phyloP scores from a whole-genome alignment of 2,329 filamentous ascomycete genomes.

The Talaromyces sp. region DNA sequence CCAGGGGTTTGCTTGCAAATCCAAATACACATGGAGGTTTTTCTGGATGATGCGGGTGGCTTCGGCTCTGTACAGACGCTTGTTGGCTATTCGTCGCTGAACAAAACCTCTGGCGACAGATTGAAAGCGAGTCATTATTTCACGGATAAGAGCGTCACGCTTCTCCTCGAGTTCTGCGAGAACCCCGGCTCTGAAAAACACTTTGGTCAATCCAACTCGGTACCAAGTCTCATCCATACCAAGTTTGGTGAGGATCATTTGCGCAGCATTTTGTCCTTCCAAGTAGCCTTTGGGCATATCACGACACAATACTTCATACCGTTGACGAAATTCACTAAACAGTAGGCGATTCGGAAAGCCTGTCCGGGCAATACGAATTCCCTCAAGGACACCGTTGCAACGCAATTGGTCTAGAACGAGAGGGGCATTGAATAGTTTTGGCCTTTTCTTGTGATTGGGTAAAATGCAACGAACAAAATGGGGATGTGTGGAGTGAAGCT shows the following conservation, averaged over 20 bases:
- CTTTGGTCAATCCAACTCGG: constrained; percentile 91
- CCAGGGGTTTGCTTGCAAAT: constrained; percentile 91
- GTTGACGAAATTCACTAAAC: constrained; percentile 89
- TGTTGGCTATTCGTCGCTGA: constrained; percentile 82
- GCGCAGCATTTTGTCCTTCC: constrained; percentile 80
- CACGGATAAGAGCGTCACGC: constrained; percentile 83
- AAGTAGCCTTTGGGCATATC: constrained; percentile 86
- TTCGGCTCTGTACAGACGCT: constrained; percentile 89
- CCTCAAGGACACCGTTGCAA: constrained; percentile 98
- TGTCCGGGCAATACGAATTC: constrained; percentile 92
- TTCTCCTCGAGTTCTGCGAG: constrained; percentile 95
- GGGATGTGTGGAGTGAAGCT: constrained; percentile 92
- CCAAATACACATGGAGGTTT: constrained; percentile 88
- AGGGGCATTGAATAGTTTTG: constrained; percentile 85
- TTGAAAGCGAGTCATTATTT: constrained; percentile 92
- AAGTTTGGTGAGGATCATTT: constrained; percentile 84
- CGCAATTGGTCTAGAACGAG: constrained; percentile 96
- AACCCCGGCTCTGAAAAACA: constrained; percentile 95
- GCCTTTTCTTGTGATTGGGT: constrained; percentile 94
- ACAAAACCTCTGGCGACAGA: constrained; percentile 86
- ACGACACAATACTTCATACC: constrained; percentile 89
- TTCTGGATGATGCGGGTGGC: constrained; percentile 90
- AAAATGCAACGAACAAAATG: constrained; percentile 98
- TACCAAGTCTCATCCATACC: constrained; percentile 81
- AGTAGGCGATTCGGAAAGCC: constrained; percentile 91